Conservation (phyloP, 768 basidiomycete species). For the Exsudoporus frostii region DNA sequence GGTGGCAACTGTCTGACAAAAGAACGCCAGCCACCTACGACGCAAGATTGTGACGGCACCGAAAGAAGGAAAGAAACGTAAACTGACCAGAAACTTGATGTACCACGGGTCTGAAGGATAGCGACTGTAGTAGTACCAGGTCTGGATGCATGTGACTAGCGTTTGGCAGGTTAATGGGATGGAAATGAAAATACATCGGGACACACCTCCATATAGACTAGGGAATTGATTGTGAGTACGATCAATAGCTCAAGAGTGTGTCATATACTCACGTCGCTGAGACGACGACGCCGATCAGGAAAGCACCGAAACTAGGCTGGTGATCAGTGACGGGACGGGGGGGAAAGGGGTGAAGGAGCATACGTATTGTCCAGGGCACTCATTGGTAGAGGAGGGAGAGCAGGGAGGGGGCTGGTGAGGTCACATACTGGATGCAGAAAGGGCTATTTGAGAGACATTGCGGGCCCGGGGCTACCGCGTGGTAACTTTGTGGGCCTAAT, state of each 20-base stretch:
- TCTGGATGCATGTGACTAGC: slow-evolving; percentile 55
- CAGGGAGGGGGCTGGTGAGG: not conserved
- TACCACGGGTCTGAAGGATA: slow-evolving; percentile 53
- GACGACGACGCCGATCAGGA: slow-evolving; percentile 51
- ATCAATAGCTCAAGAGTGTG: slow-evolving; percentile 1
- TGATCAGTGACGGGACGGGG: not conserved
- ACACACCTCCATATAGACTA: slow-evolving; percentile 52
- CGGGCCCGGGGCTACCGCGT: not conserved
- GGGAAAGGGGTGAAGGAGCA: slow-evolving; percentile 5
- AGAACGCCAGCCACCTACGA: slow-evolving; percentile 51
- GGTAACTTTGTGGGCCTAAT: slow-evolving; percentile 4
- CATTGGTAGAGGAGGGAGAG: slow-evolving; percentile 9
- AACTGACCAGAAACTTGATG: slow-evolving; percentile 45
- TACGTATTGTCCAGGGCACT: slow-evolving; percentile 38
- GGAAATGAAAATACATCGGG: not conserved
- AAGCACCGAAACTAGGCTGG: slow-evolving; percentile 47
- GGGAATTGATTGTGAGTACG: not conserved
- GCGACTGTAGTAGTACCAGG: slow-evolving; percentile 51
- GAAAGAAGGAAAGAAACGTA: not conserved
- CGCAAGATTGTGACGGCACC: not conserved
- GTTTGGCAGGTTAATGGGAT: slow-evolving; percentile 1
- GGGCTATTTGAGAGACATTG: slow-evolving; percentile 17
- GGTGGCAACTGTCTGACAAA: slow-evolving; percentile 54
- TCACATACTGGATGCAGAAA: not conserved
- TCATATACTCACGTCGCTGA: slow-evolving; percentile 45